Evolutionary conservation across 345 rosid genomes (phyloP).

Genomic region (Lepidium sativum): DNA sequence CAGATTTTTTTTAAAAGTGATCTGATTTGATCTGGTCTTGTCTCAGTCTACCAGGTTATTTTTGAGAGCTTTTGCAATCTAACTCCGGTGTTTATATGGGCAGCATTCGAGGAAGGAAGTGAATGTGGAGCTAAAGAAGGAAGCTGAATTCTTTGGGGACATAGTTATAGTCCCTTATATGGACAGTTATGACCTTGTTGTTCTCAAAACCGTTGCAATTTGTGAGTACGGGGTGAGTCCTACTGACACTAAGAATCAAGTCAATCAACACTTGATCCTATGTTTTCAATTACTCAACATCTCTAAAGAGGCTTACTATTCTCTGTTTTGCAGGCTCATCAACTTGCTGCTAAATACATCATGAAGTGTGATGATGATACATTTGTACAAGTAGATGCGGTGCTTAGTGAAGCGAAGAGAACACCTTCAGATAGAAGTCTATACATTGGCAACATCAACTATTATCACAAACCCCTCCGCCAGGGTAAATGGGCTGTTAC

Average conservation of each 20-base stretch:
- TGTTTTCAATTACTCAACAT: not conserved
- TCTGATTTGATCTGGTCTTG: not conserved
- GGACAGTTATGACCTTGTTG: slow-evolving; percentile 77
- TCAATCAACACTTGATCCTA: not conserved
- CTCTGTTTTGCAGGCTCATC: slow-evolving; percentile 38
- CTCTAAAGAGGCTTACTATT: not conserved
- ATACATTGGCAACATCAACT: slow-evolving; percentile 77
- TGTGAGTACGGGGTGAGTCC: slow-evolving; percentile 73
- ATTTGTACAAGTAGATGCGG: slow-evolving; percentile 64
- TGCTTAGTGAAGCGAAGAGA: slow-evolving; percentile 48
- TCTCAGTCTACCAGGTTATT: not conserved
- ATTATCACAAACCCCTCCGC: slow-evolving; percentile 73
- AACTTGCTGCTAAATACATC: slow-evolving; percentile 45
- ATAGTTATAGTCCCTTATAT: slow-evolving; percentile 64
- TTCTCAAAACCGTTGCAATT: slow-evolving; percentile 79
- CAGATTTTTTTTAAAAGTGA: not conserved
- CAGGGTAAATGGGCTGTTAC: slow-evolving; percentile 94
- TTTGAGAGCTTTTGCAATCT: not conserved
- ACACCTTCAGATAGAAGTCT: slow-evolving; percentile 42
- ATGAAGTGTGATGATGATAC: slow-evolving; percentile 94
- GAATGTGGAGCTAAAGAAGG: slow-evolving; percentile 63
- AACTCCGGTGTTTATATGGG: not conserved
- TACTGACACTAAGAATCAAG: not conserved
- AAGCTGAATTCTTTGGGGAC: slow-evolving; percentile 78
- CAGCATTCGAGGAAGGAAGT: slow-evolving; percentile 72